These are phyloP conservation scores for Cladophialophora psammophila DNA, from an alignment of 2,329 filamentous ascomycete genomes.

Conservation along the genomic window DNA sequence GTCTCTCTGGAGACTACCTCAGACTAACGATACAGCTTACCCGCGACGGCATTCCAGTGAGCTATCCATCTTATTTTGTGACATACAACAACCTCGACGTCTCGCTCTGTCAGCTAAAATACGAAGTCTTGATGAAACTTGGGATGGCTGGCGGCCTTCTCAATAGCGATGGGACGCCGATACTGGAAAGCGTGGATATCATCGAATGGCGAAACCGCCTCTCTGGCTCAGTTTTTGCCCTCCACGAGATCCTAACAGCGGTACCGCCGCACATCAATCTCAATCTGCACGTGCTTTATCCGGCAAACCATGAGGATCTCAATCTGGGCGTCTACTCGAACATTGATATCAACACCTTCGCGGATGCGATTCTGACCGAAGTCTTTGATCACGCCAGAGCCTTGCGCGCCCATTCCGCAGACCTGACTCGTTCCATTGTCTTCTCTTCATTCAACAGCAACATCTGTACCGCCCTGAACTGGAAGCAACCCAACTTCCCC, in stretches of 20 bases:
- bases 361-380: constrained; percentile 80
- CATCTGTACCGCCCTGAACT: constrained; percentile 93
- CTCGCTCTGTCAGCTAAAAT: constrained; percentile 78
- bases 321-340: constrained; percentile 73
- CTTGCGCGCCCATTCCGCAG: constrained; percentile 69
- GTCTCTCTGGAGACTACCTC: constrained; percentile 93
- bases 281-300: constrained; percentile 91
- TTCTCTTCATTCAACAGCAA: constrained; percentile 93
- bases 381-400: constrained; percentile 90
- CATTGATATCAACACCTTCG: constrained; percentile 83
- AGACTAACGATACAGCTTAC: constrained; percentile 92
- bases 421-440: constrained; percentile 83
- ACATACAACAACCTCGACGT: constrained; percentile 78
- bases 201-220: constrained; percentile 67
- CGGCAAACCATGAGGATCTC: constrained; percentile 75
- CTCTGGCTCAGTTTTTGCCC: constrained; percentile 76
- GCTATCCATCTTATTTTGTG: constrained; percentile 87
- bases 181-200: constrained; percentile 30
- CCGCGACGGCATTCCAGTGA: constrained; percentile 81
- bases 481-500: constrained; percentile 98
- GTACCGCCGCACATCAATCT: constrained; percentile 83
- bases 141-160: constrained; percentile 49
- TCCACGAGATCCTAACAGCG: constrained; percentile 76
- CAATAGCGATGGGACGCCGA: constrained; percentile 51
- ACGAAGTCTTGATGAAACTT: constrained; percentile 50